Percentiles rank a stretch among this genome's conserved stretches.
Evolutionary conservation across 1,284 basidiomycete species (phyloP).

Genomic region (Tetrapyrgos nigripes): DNA sequence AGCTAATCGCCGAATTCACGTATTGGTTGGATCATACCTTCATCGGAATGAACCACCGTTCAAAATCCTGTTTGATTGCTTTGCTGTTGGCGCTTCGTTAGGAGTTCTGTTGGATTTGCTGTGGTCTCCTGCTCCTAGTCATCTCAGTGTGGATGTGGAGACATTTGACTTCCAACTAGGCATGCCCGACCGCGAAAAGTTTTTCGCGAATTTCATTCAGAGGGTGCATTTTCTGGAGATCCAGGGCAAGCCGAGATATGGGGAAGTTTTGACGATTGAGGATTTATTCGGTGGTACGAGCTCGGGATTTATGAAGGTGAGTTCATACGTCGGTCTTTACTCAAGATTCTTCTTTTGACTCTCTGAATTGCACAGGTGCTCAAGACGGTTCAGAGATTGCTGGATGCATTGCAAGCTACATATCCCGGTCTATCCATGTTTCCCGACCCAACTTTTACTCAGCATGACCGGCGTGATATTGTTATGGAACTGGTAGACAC

Average conservation of each 20-base stretch:
- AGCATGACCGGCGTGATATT: conserved; percentile 26
- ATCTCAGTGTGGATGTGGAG: conserved; percentile 31
- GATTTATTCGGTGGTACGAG: conserved; percentile 42
- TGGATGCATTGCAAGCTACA: conserved; percentile 39
- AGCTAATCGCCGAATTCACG: conserved; percentile 41
- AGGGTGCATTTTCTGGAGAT: conserved; percentile 40
- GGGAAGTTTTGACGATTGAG: conserved; percentile 43
- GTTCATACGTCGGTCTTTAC: conserved; percentile 2
- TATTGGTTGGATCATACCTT: conserved; percentile 38
- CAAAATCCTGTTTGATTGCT: conserved; percentile 41
- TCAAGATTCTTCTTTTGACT: neutral
- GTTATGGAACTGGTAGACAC: conserved; percentile 38
- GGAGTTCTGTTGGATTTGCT: conserved; percentile 42
- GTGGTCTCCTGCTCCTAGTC: conserved; percentile 38
- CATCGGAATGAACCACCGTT: conserved; percentile 27
- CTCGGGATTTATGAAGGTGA: conserved; percentile 42
- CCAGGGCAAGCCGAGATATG: conserved; percentile 40
- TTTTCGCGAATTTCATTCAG: conserved; percentile 41
- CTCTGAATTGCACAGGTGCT: conserved; percentile 33
- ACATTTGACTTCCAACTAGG: conserved; percentile 35
- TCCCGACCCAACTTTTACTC: conserved; percentile 31
- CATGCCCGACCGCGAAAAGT: conserved; percentile 32
- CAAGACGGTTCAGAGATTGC: conserved; percentile 39
- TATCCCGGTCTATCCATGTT: conserved; percentile 41
- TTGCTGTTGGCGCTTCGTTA: conserved; percentile 43